Evolutionary conservation across 768 basidiomycete species (phyloP).

Genomic region (Pleurotus sapidus): DNA sequence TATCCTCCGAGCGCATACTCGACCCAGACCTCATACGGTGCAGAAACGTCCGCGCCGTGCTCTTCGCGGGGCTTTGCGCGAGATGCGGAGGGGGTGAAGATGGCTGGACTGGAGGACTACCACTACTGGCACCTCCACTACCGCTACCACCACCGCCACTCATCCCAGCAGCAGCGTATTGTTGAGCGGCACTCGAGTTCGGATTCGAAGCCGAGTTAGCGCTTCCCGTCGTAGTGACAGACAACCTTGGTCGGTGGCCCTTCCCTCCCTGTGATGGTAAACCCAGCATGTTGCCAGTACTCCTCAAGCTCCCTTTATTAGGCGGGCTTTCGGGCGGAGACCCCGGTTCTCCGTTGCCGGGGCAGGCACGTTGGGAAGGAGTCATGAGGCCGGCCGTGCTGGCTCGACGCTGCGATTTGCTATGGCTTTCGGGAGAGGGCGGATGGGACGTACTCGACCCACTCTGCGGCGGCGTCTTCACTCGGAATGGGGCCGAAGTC

Average conservation of each 20-base stretch:
- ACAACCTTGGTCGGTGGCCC: slow-evolving; percentile 3
- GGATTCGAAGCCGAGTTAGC: not conserved
- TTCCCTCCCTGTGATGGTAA: not conserved
- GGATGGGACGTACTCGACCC: not conserved
- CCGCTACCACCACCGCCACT: not conserved
- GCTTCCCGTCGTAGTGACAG: slow-evolving; percentile 1
- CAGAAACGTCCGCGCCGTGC: not conserved
- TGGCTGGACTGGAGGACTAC: not conserved
- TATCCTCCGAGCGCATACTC: not conserved
- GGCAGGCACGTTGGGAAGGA: not conserved
- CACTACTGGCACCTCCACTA: not conserved
- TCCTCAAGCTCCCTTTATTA: not conserved
- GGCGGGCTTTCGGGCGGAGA: not conserved
- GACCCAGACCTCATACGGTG: slow-evolving; percentile 6
- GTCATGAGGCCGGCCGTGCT: not conserved
- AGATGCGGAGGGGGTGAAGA: not conserved
- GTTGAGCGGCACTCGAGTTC: not conserved
- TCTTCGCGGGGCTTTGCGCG: not conserved
- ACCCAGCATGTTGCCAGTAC: not conserved
- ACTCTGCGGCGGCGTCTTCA: not conserved
- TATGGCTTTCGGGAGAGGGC: not conserved
- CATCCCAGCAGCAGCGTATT: too few relatives aligned
- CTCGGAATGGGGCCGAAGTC: not conserved
- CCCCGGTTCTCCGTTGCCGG: not conserved
- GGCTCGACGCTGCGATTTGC: not conserved